Percentiles rank a stretch among this genome's conserved stretches.
Conservation (phyloP, 768 basidiomycete genomes). For the Mycena polygramma region DNA sequence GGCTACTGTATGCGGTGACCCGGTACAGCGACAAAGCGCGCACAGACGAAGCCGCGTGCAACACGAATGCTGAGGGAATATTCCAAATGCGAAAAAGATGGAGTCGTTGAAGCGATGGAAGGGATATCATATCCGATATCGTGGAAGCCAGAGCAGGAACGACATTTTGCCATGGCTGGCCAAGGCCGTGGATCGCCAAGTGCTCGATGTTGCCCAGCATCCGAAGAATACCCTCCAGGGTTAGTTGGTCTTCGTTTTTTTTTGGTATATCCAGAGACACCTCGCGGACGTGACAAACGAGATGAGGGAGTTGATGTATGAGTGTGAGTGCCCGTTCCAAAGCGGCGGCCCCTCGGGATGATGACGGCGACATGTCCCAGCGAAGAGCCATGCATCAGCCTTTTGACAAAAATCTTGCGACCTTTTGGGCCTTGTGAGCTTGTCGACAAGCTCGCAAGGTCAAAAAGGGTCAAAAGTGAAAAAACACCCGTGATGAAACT, state of each 20-base stretch:
- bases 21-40: conserved; percentile 4
- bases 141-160: background rate
- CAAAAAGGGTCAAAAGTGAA: too few relatives aligned
- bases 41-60: conserved; percentile 13
- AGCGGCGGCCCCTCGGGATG: background rate
- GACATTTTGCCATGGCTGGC: background rate
- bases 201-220: conserved; percentile 8
- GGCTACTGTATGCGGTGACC: background rate
- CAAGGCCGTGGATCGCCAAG: conserved; percentile 2
- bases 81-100: conserved; percentile 8
- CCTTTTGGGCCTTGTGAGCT: too few relatives aligned
- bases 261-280: conserved; percentile 2
- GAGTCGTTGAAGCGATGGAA: conserved; percentile 1
- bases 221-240: background rate
- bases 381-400: too few relatives aligned
- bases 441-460: too few relatives aligned
- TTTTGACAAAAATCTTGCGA: too few relatives aligned
- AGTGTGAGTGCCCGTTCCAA: background rate
- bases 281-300: background rate
- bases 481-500: too few relatives aligned
- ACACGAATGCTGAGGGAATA: background rate
- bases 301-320: background rate
- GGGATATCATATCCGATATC: background rate
- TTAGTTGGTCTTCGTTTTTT: background rate
- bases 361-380: background rate